Percentiles rank a stretch among this genome's conserved stretches.
Evolutionary conservation across 371 early-diverging fungal species (phyloP).

Genomic region (Apophysomyces ossiformis): DNA sequence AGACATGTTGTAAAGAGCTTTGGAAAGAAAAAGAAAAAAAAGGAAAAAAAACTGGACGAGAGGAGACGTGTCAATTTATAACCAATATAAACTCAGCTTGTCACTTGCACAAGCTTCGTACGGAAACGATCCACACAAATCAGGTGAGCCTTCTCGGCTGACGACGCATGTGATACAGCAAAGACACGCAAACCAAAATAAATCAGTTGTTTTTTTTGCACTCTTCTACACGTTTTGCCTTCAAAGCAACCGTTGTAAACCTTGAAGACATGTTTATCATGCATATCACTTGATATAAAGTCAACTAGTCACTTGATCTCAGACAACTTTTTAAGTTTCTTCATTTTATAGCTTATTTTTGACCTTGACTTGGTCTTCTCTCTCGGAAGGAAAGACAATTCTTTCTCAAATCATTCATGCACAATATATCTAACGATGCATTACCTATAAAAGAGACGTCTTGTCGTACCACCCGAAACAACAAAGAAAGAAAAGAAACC

Average conservation of each 20-base stretch:
- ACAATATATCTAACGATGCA: too few relatives aligned
- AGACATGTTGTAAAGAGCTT: constrained; percentile 6
- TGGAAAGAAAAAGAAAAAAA: constrained; percentile 16
- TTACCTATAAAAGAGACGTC: too few relatives aligned
- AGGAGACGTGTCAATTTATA: constrained; percentile 17
- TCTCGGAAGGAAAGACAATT: neutral
- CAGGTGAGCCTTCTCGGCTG: constrained; percentile 12
- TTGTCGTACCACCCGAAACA: too few relatives aligned
- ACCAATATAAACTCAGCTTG: constrained; percentile 6
- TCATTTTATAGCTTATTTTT: neutral
- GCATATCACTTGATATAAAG: constrained; percentile 8
- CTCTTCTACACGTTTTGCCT: neutral
- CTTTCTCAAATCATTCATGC: too few relatives aligned
- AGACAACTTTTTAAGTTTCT: neutral
- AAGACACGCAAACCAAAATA: neutral
- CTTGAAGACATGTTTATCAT: neutral
- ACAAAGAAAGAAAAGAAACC: too few relatives aligned
- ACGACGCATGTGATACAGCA: constrained; percentile 17
- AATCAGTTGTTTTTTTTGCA: constrained; percentile 4
- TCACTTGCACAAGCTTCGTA: constrained; percentile 13
- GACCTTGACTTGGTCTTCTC: neutral
- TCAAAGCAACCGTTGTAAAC: neutral
- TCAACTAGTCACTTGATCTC: constrained; percentile 5
- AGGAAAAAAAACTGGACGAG: constrained; percentile 8
- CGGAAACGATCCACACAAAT: constrained; percentile 5